Percentiles rank a stretch among this genome's conserved stretches.
Conservation (phyloP, 176 grass and related monocot genomes). For the Carex cristatella region DNA sequence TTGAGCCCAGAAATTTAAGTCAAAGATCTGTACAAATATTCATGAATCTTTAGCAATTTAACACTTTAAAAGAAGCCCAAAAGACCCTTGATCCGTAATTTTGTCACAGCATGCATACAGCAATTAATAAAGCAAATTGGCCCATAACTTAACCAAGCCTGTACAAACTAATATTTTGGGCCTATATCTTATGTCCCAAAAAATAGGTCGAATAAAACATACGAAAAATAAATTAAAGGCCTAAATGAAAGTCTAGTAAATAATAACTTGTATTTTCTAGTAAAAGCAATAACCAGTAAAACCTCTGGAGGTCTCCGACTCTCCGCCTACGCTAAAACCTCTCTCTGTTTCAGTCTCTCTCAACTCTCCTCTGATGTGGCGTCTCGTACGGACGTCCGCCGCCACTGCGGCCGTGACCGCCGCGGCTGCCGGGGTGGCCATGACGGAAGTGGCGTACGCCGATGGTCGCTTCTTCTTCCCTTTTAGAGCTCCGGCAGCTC, state of each 20-base stretch:
- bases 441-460: conserved; percentile 53
- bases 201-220: too few relatives aligned
- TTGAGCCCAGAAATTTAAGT: background rate
- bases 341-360: conserved; percentile 31
- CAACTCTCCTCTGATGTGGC: conserved; percentile 22
- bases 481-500: background rate
- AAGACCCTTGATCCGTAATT: background rate
- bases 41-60: background rate
- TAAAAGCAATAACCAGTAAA: background rate
- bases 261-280: background rate
- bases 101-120: too few relatives aligned
- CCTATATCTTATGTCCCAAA: too few relatives aligned
- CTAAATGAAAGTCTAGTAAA: background rate
- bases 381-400: conserved; percentile 38
- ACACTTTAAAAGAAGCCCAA: background rate
- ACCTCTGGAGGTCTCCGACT: background rate
- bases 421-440: conserved; percentile 19
- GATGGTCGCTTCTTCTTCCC: conserved; percentile 50
- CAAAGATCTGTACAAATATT: background rate
- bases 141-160: background rate
- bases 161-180: background rate
- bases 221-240: background rate
- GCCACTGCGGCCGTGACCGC: conserved; percentile 1
- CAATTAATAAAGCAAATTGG: background rate
- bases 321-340: conserved; percentile 28